These are phyloP conservation scores for Clathrus columnatus DNA, from an alignment of 768 basidiomycete species.

Conservation along the genomic window DNA sequence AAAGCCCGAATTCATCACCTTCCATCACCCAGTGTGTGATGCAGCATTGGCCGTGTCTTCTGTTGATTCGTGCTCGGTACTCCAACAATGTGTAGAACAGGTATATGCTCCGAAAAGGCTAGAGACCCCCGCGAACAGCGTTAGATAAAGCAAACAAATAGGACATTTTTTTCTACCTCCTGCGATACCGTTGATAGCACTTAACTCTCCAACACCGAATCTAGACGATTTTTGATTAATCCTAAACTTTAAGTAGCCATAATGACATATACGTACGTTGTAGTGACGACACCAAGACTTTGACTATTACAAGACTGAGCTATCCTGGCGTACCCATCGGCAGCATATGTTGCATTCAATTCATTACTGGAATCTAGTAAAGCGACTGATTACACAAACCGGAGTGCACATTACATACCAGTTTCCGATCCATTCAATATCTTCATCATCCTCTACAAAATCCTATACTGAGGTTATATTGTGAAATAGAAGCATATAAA, in stretches of 20 bases:
- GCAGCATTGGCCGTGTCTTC: constrained; percentile 62
- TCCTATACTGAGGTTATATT: constrained; percentile 38
- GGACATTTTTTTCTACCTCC: constrained; percentile 36
- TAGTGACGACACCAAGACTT: constrained; percentile 62
- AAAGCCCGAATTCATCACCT: constrained; percentile 29
- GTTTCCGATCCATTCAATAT: constrained; percentile 81
- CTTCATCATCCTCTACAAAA: constrained; percentile 69
- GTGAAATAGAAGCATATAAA: constrained; percentile 4
- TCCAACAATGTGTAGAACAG: constrained; percentile 83
- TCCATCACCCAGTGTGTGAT: constrained; percentile 85
- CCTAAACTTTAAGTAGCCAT: neutral
- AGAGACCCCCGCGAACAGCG: neutral
- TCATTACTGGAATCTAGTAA: constrained; percentile 49
- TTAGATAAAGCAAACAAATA: neutral
- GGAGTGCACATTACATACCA: constrained; percentile 37
- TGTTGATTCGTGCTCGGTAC: constrained; percentile 69
- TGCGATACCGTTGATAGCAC: constrained; percentile 78
- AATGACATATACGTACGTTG: constrained; percentile 47
- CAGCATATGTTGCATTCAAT: constrained; percentile 83
- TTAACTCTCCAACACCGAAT: constrained; percentile 91
- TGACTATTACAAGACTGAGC: constrained; percentile 42
- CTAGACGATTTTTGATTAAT: constrained; percentile 24
- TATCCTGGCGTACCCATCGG: constrained; percentile 87
- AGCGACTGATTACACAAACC: neutral
- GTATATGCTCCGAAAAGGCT: constrained; percentile 85